Percentiles rank a stretch among this genome's conserved stretches.
phyloP scores from a whole-genome alignment of 176 grass and related monocot species.

The Themeda triandra region DNA sequence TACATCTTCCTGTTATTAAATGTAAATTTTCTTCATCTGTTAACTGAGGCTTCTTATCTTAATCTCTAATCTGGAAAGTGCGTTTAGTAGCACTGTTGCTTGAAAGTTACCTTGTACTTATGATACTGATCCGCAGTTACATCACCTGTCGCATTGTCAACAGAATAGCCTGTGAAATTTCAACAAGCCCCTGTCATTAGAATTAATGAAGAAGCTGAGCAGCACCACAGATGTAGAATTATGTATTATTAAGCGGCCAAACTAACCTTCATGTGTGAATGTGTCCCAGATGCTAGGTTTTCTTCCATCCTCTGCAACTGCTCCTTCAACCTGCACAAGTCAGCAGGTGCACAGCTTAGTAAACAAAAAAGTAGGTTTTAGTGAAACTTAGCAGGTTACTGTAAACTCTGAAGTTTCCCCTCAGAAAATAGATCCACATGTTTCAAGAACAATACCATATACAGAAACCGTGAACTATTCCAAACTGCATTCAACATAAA shows the following conservation, averaged over 20 bases:
- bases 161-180: conserved; percentile 49
- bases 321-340: conserved; percentile 59
- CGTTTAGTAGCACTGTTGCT: neutral
- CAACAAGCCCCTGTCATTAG: neutral
- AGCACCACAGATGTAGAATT: neutral
- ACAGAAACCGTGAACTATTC: neutral
- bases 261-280: conserved; percentile 53
- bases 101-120: conserved; percentile 71
- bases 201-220: neutral
- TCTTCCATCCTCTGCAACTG: conserved; percentile 61
- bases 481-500: neutral
- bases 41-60: neutral
- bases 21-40: neutral
- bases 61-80: neutral
- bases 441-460: neutral
- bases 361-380: neutral
- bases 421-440: neutral
- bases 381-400: neutral
- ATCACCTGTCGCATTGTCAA: conserved; percentile 50
- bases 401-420: neutral
- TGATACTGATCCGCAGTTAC: conserved; percentile 91
- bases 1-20: conserved; percentile 72
- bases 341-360: neutral
- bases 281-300: conserved; percentile 82
- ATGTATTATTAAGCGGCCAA: neutral